phyloP scores from a whole-genome alignment of 805 yeast genomes.

The Hyphopichia homilentoma region DNA sequence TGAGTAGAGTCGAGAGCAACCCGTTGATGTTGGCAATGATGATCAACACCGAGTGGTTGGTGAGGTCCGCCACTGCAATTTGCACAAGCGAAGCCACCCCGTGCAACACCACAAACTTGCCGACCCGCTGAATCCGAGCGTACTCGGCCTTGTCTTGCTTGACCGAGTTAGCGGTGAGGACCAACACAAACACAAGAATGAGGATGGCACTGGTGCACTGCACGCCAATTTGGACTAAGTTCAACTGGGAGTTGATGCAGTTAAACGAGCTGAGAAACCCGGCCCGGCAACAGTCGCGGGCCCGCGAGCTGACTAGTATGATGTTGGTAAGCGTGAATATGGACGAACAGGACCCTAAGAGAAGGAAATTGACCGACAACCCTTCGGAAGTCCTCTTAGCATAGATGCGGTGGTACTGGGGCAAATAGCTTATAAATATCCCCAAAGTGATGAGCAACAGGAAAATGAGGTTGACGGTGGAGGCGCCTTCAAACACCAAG shows the following conservation, averaged over 20 bases:
- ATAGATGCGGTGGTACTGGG: conserved; percentile 66
- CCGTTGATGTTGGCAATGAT: conserved; percentile 61
- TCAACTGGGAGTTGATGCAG: conserved; percentile 64
- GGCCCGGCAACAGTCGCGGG: conserved; percentile 56
- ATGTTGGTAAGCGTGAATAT: conserved; percentile 65
- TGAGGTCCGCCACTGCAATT: conserved; percentile 28
- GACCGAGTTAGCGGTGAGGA: conserved; percentile 42
- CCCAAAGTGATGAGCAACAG: conserved; percentile 60
- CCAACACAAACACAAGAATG: conserved; percentile 53
- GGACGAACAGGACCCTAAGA: conserved; percentile 71
- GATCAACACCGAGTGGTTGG: conserved; percentile 19
- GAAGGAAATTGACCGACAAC: conserved; percentile 64
- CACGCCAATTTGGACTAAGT: conserved; percentile 60
- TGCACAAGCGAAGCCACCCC: conserved; percentile 28
- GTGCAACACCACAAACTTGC: conserved; percentile 38
- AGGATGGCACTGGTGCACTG: conserved; percentile 59
- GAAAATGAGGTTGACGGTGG: conserved; percentile 43
- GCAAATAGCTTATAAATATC: conserved; percentile 66
- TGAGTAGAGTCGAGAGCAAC: conserved; percentile 55
- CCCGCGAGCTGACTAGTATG: conserved; percentile 54
- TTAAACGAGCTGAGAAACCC: conserved; percentile 47
- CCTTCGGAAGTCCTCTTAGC: conserved; percentile 69
- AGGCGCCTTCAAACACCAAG: conserved; percentile 46
- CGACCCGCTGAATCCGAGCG: conserved; percentile 35
- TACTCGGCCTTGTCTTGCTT: conserved; percentile 46